Conservation (phyloP, 495 filamentous ascomycete genomes). For the Xylaria palmicola region DNA sequence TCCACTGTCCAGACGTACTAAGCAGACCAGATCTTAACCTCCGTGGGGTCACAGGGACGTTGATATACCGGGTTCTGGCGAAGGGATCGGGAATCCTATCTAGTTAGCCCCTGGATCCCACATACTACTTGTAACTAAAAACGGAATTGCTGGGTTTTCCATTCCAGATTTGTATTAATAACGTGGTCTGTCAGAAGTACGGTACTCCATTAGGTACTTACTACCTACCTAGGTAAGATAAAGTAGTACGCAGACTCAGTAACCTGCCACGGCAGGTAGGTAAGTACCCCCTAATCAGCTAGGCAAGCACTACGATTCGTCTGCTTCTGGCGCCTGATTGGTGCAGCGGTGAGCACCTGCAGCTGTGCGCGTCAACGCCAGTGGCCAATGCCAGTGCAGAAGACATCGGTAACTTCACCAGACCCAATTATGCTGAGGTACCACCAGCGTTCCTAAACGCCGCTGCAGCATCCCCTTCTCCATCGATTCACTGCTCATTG, state of each 20-base stretch:
- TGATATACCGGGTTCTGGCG: not conserved
- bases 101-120: conserved; percentile 4
- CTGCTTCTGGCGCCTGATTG: not conserved
- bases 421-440: not conserved
- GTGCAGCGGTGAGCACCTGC: not conserved
- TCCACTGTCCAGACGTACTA: no score
- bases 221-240: not conserved
- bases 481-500: not conserved
- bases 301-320: not conserved
- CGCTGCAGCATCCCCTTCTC: conserved; percentile 7
- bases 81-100: not conserved
- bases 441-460: not conserved
- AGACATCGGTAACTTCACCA: not conserved
- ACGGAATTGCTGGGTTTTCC: not conserved
- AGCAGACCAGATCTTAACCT: no score
- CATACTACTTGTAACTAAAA: not conserved
- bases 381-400: conserved; percentile 1
- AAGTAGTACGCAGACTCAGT: not conserved
- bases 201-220: not conserved
- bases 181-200: not conserved
- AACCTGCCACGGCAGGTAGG: not conserved
- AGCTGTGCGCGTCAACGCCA: not conserved
- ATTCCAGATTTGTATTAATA: conserved; percentile 1
- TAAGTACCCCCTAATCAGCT: not conserved
- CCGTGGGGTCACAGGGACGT: no score